phyloP scores from a whole-genome alignment of 83 land plant species.

The Picea engelmannii region DNA sequence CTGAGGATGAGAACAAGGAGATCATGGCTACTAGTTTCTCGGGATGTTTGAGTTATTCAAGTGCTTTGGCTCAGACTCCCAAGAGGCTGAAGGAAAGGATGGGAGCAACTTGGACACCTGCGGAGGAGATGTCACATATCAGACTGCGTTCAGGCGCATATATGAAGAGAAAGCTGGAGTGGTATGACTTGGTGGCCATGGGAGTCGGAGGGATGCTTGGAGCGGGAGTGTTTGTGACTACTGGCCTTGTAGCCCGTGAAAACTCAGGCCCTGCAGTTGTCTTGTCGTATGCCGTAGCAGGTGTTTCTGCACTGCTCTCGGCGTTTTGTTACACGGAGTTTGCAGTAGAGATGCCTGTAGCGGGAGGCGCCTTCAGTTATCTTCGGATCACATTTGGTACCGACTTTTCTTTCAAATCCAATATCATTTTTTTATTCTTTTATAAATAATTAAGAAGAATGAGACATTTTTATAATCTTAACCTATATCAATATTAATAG shows the following conservation, averaged over 20 bases:
- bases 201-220: constrained; percentile 83
- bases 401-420: no score
- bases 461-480: no score
- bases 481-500: no score
- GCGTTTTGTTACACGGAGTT: constrained; percentile 86
- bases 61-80: constrained; percentile 49
- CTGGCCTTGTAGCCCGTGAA: constrained; percentile 57
- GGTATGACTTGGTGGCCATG: constrained; percentile 70
- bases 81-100: constrained; percentile 51
- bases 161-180: constrained; percentile 66
- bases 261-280: constrained; percentile 71
- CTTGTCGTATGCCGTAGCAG: constrained; percentile 64
- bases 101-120: constrained; percentile 52
- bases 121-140: constrained; percentile 57
- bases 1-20: no score
- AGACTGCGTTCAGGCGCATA: constrained; percentile 68
- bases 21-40: background rate
- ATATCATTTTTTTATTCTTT: no score
- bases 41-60: constrained; percentile 6
- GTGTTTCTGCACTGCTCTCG: constrained; percentile 74
- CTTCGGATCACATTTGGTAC: constrained; percentile 72
- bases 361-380: constrained; percentile 85
- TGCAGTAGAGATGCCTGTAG: constrained; percentile 75
- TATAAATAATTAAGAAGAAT: no score
- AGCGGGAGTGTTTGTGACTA: constrained; percentile 74